A percentile compares a stretch with the other conserved stretches of the same genome.
Evolutionary conservation across 257 asterid species (phyloP).

Genomic region (Cruciata laevipes): DNA sequence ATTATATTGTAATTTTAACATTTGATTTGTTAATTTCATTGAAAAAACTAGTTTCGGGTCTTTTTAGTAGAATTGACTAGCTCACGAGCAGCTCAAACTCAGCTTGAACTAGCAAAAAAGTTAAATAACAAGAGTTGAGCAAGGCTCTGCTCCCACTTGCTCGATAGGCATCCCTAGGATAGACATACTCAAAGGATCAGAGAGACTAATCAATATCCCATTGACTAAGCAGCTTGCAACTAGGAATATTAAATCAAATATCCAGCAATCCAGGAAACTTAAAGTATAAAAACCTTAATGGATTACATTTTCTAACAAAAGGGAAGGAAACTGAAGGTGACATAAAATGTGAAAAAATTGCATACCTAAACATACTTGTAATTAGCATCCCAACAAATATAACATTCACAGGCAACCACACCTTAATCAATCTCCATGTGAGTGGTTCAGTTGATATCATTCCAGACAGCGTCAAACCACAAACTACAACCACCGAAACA

Average conservation of each 20-base stretch:
- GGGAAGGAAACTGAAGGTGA: neutral
- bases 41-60: neutral
- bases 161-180: too few relatives aligned
- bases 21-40: too few relatives aligned
- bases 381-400: conserved; percentile 96
- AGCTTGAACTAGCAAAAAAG: too few relatives aligned
- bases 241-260: neutral
- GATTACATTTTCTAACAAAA: neutral
- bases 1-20: too few relatives aligned
- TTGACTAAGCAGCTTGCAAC: neutral
- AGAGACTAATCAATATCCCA: neutral
- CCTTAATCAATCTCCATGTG: conserved; percentile 84
- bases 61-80: neutral
- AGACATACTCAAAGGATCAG: too few relatives aligned
- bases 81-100: too few relatives aligned
- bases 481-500: conserved; percentile 67
- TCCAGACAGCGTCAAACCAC: conserved; percentile 50
- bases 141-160: too few relatives aligned
- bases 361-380: conserved; percentile 95
- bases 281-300: neutral
- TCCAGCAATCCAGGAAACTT: neutral
- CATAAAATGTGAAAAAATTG: conserved; percentile 7
- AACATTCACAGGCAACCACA: conserved; percentile 86
- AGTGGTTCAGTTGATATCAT: conserved; percentile 74
- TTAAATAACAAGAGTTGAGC: too few relatives aligned